A percentile compares a stretch with the other conserved stretches of the same genome.
Evolutionary conservation across 257 asterid species (phyloP).

Genomic region (Sherardia arvensis): DNA sequence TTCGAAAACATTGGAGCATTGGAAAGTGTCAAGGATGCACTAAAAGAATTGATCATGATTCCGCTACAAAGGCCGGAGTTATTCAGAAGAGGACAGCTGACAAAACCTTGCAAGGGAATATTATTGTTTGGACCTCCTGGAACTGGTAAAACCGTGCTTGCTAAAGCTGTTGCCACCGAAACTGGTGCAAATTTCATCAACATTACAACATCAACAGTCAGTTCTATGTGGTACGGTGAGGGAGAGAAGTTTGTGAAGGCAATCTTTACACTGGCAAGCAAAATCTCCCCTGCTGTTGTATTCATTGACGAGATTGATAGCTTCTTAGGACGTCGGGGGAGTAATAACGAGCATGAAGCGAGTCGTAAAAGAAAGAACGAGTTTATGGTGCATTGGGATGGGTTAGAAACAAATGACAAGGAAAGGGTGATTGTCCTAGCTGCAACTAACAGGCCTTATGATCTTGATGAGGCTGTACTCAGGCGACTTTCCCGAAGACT

Average conservation of each 20-base stretch:
- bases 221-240: conserved; percentile 97
- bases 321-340: conserved; percentile 91
- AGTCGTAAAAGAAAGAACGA: conserved; percentile 96
- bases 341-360: conserved; percentile 90
- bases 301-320: conserved; percentile 94
- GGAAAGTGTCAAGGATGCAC: conserved; percentile 79
- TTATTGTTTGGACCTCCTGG: conserved; percentile 93
- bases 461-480: too few relatives aligned
- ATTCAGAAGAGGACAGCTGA: conserved; percentile 80
- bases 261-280: conserved; percentile 77
- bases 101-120: conserved; percentile 93
- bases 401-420: conserved; percentile 80
- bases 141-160: conserved; percentile 87
- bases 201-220: conserved; percentile 80
- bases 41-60: conserved; percentile 83
- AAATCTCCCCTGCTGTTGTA: conserved; percentile 73
- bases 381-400: too few relatives aligned
- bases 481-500: conserved; percentile 92
- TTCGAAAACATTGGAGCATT: conserved; percentile 83
- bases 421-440: conserved; percentile 88
- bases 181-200: too few relatives aligned
- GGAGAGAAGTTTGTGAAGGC: conserved; percentile 87
- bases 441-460: conserved; percentile 89
- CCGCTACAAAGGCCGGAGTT: conserved; percentile 83
- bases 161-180: too few relatives aligned